Conservation (phyloP, 345 rosid species). For the Lepidium sativum region DNA sequence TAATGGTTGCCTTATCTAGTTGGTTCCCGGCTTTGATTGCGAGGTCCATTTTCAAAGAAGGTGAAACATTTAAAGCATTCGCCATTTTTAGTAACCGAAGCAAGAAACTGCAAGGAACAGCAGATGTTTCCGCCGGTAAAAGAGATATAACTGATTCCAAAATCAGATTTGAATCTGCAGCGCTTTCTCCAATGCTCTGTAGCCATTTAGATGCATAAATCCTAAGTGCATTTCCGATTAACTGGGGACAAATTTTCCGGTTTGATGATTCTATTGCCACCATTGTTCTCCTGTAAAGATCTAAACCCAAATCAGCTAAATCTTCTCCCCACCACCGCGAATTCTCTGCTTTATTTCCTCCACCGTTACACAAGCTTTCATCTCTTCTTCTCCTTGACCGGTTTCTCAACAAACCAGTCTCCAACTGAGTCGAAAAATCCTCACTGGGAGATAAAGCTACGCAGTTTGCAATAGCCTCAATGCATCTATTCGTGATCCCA, state of each 20-base stretch:
- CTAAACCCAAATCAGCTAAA: constrained; percentile 74
- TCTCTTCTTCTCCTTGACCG: constrained; percentile 68
- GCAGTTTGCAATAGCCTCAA: constrained; percentile 57
- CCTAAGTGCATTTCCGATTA: constrained; percentile 72
- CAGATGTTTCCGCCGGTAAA: constrained; percentile 57
- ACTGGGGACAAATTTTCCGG: constrained; percentile 45
- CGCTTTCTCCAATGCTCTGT: constrained; percentile 32
- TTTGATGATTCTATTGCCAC: constrained; percentile 58
- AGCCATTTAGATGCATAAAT: constrained; percentile 75
- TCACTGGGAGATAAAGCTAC: constrained; percentile 52
- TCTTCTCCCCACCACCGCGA: constrained; percentile 92
- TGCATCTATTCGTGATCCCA: constrained; percentile 73
- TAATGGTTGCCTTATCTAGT: constrained; percentile 71
- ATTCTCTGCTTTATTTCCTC: constrained; percentile 41
- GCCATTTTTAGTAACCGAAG: constrained; percentile 64
- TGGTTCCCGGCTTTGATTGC: constrained; percentile 70
- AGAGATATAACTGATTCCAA: constrained; percentile 75
- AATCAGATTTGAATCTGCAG: constrained; percentile 44
- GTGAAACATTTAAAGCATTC: constrained; percentile 49
- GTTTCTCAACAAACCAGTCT: constrained; percentile 59
- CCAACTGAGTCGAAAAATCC: constrained; percentile 14
- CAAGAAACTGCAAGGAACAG: constrained; percentile 70
- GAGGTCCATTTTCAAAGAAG: constrained; percentile 58
- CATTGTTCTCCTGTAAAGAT: constrained; percentile 76
- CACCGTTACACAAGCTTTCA: constrained; percentile 67